Evolutionary conservation across 345 rosid genomes (phyloP), one percentile per base, ranked within the genome.

Genomic region (Passiflora organensis): DNA sequence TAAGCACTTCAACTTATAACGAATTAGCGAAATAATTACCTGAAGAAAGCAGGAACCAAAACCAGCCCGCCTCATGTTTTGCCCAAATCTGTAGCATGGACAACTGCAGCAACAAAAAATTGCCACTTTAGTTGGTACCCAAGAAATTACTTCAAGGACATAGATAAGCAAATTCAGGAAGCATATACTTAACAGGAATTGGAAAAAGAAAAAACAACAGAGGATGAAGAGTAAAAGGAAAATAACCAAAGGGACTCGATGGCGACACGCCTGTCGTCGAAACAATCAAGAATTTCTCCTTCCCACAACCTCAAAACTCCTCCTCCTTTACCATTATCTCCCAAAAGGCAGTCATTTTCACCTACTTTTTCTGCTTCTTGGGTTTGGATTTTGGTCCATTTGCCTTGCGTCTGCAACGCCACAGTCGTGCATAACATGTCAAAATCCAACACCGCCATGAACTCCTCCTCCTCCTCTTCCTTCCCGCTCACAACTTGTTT

Each of bases 61-160:
- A 52, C 98, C 95, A 39, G 81, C 69, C 43, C 98, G 80, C 47
- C 74, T 72, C 98, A 87, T 85, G 80, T 88, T 91, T 66, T 79
- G 83, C 62, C 93, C 98, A 37, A 87, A 91, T 81, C 90, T 82
- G 42, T 80, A 85, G 75, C 98, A 85, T 11, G 97, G 94, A 70
- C 97, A 86, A 46, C 97, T 89, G 83, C 78, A 78, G 63, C 47
- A 72, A 32, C 44, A 66, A 70, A 59, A 28, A 28, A 28, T 8
- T 28, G 34, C 34, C 34, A 28, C 34, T 28, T 28, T 28, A 28
- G 8, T 28, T 28, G 34, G 34, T 2, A 28, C 34, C 34, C 34
- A 28, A 28, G 34, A 28, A 8, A 3, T 28, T 28, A 28, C 6
- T 1, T 21, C 2, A 49, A 49, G 12, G 0, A 10, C 15, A 2